A percentile compares a stretch with the other conserved stretches of the same genome.
Conservation (phyloP, 2,329 filamentous ascomycete genomes). For the Allantophomopsis cytisporea region DNA sequence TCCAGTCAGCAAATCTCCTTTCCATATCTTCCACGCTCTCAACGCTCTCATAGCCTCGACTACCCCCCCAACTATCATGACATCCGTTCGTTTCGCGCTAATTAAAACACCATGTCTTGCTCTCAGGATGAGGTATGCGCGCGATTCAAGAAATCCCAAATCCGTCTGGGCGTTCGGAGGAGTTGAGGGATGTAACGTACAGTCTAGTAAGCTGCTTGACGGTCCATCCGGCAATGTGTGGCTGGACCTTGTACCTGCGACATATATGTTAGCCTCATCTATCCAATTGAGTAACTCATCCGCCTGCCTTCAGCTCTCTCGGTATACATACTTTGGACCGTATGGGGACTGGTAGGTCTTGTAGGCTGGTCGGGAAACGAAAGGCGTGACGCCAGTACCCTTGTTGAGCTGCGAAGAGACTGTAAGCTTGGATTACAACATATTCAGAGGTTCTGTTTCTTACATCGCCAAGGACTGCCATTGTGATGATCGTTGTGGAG, state of each 20-base stretch:
- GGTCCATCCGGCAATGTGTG: constrained; percentile 39
- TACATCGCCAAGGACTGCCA: neutral
- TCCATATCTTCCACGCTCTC: neutral
- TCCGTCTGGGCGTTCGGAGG: neutral
- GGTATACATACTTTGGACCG: constrained; percentile 47
- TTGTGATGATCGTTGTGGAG: neutral
- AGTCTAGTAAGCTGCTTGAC: constrained; percentile 29
- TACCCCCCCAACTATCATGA: neutral
- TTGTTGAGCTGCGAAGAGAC: neutral
- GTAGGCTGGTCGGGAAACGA: neutral
- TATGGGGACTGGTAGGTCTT: constrained; percentile 44
- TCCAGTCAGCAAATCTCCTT: neutral
- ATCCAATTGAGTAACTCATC: neutral
- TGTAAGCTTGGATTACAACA: neutral
- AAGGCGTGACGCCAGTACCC: neutral
- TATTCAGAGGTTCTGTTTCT: neutral
- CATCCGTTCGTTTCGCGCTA: neutral
- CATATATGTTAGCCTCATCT: neutral
- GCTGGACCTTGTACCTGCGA: constrained; percentile 43
- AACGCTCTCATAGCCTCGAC: neutral
- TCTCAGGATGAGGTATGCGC: no score
- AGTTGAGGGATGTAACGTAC: constrained; percentile 22
- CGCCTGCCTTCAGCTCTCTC: neutral
- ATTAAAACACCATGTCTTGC: no score
- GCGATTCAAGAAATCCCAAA: neutral